A percentile compares a stretch with the other conserved stretches of the same genome.
Conservation (phyloP, 345 rosid species). For the Lumnitzera littorea region DNA sequence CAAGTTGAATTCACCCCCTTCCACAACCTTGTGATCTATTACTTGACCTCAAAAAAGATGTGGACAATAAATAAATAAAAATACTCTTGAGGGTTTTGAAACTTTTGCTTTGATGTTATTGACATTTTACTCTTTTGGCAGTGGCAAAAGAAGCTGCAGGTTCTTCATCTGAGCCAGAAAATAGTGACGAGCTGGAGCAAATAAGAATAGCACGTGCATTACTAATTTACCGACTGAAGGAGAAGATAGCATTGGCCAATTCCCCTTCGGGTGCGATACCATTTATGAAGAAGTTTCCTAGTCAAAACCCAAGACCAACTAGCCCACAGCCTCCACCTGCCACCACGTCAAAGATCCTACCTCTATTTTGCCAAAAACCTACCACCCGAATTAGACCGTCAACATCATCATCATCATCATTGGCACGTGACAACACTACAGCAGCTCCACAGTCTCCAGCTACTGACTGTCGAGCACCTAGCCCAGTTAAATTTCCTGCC, state of each 20-base stretch:
- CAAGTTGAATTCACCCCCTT: too few species aligned
- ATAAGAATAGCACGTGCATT: conserved; percentile 78
- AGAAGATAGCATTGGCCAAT: conserved; percentile 58
- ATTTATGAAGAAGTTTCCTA: conserved; percentile 58
- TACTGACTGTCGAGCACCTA: conserved; percentile 34
- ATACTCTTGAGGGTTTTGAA: too few species aligned
- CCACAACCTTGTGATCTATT: too few species aligned
- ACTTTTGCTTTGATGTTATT: neutral
- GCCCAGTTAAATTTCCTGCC: conserved; percentile 51
- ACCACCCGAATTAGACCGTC: conserved; percentile 47
- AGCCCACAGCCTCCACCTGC: conserved; percentile 75
- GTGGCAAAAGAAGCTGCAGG: conserved; percentile 94
- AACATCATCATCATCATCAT: conserved; percentile 9
- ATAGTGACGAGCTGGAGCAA: conserved; percentile 88
- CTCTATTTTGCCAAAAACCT: conserved; percentile 66
- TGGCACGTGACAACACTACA: conserved; percentile 16
- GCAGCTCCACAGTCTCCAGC: conserved; percentile 12
- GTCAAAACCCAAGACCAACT: conserved; percentile 65
- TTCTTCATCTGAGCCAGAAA: conserved; percentile 69
- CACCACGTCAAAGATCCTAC: conserved; percentile 81
- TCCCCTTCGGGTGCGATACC: conserved; percentile 46
- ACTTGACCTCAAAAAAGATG: too few species aligned
- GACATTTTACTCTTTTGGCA: conserved; percentile 23
- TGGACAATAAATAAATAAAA: too few species aligned
- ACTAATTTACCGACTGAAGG: conserved; percentile 64